Evolutionary conservation across 2,329 filamentous ascomycete genomes (phyloP).

Genomic region (Penicillium digitatum): DNA sequence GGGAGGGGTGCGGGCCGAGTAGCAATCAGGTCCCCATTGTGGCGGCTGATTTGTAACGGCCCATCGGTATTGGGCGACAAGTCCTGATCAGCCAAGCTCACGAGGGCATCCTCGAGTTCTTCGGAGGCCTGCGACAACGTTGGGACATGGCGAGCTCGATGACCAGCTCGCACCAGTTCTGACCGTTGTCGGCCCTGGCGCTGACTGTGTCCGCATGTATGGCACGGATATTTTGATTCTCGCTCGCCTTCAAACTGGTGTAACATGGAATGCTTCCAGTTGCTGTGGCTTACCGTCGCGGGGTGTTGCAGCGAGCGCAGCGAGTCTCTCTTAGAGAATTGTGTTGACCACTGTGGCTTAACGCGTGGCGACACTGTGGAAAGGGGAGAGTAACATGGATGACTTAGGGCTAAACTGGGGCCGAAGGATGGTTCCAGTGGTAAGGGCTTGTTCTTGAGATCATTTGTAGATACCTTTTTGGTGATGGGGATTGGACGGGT

Average conservation of each 20-base stretch:
- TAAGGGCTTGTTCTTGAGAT: slow-evolving; percentile 41
- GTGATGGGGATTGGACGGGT: slow-evolving; percentile 5
- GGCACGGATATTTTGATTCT: neutral
- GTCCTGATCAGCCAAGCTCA: slow-evolving; percentile 1
- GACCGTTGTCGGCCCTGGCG: slow-evolving; percentile 6
- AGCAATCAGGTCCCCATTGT: slow-evolving; percentile 33
- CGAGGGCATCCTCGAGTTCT: slow-evolving; percentile 27
- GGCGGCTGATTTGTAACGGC: slow-evolving; percentile 35
- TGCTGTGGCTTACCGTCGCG: neutral
- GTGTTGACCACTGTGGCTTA: neutral
- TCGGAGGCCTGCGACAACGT: slow-evolving; percentile 35
- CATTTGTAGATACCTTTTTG: slow-evolving; percentile 22
- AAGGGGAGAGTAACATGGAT: slow-evolving; percentile 8
- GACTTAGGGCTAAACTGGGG: slow-evolving; percentile 29
- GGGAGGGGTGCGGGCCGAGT: slow-evolving; percentile 32
- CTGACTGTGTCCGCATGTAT: neutral
- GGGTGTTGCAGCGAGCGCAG: neutral
- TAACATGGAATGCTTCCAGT: neutral
- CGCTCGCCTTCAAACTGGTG: neutral
- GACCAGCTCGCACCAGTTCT: slow-evolving; percentile 3
- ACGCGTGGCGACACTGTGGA: neutral
- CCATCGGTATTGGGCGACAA: slow-evolving; percentile 15
- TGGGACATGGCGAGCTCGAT: slow-evolving; percentile 13
- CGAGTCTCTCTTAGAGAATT: neutral
- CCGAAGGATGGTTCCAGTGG: slow-evolving; percentile 36